Percentiles rank a stretch among this genome's conserved stretches.
These are phyloP conservation scores for Nematocida homosporus DNA, from an alignment of 371 early-diverging fungal genomes.

Conservation along the genomic window DNA sequence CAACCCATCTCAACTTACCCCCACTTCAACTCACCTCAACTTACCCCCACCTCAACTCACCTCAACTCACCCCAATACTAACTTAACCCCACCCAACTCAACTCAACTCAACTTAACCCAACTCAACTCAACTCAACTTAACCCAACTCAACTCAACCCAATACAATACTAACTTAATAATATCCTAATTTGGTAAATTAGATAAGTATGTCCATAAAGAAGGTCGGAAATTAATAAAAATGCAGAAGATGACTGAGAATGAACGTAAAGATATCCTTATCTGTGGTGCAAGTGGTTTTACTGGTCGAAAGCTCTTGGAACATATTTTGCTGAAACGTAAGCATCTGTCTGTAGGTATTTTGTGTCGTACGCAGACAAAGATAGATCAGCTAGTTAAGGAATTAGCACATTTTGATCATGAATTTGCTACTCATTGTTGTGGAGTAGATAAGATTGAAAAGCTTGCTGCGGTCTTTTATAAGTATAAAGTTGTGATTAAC, in stretches of 20 bases:
- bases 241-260: conserved; percentile 31
- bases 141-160: too few species aligned
- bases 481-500: conserved; percentile 75
- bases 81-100: too few species aligned
- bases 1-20: too few species aligned
- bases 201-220: too few species aligned
- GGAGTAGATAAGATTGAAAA: conserved; percentile 71
- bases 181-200: too few species aligned
- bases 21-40: too few species aligned
- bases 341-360: conserved; percentile 71
- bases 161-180: too few species aligned
- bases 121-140: too few species aligned
- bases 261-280: conserved; percentile 71
- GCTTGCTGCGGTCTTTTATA: conserved; percentile 70
- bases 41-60: too few species aligned
- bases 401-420: conserved; percentile 20
- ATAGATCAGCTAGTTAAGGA: conserved; percentile 44
- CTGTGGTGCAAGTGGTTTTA: conserved; percentile 81
- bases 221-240: conserved; percentile 3
- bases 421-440: conserved; percentile 67
- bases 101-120: too few species aligned
- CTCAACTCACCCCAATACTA: too few species aligned
- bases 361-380: conserved; percentile 72
- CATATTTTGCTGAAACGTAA: conserved; percentile 68
- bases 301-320: conserved; percentile 74